phyloP scores from a whole-genome alignment of 768 basidiomycete genomes.

The Fomitopsis pulvina region DNA sequence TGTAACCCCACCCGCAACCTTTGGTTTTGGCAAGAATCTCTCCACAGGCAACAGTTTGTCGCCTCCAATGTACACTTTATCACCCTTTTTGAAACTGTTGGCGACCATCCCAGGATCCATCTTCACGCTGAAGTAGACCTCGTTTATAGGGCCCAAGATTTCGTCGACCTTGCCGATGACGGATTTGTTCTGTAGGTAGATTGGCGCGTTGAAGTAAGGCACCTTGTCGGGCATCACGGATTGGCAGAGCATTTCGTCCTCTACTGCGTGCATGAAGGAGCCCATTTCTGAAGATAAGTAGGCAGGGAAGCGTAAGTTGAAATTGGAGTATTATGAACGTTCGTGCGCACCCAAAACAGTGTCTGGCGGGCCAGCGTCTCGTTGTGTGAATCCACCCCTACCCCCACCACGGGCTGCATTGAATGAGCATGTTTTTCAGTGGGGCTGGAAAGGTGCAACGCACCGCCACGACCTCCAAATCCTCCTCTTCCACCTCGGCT shows the following conservation, averaged over 20 bases:
- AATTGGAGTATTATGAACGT: too few relatives aligned
- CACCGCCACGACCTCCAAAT: slow-evolving; percentile 46
- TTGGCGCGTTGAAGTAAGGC: slow-evolving; percentile 98
- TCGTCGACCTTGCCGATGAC: slow-evolving; percentile 97
- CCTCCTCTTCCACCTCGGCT: slow-evolving; percentile 48
- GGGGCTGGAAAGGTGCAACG: slow-evolving; percentile 4
- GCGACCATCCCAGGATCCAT: slow-evolving; percentile 96
- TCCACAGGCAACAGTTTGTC: slow-evolving; percentile 97
- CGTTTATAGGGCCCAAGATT: slow-evolving; percentile 98
- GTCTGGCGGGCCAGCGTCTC: slow-evolving; percentile 75
- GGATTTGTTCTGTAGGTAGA: slow-evolving; percentile 95
- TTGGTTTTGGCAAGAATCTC: slow-evolving; percentile 94
- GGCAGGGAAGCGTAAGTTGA: not conserved
- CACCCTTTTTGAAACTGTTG: slow-evolving; percentile 92
- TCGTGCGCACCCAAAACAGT: slow-evolving; percentile 58
- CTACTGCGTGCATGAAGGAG: slow-evolving; percentile 88
- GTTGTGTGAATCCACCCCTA: slow-evolving; percentile 65
- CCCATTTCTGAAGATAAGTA: slow-evolving; percentile 68
- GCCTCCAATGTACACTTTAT: slow-evolving; percentile 96
- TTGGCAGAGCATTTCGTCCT: slow-evolving; percentile 96
- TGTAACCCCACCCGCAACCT: slow-evolving; percentile 64
- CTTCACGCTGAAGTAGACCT: slow-evolving; percentile 97
- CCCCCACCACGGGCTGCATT: slow-evolving; percentile 47
- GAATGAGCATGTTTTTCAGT: not conserved
- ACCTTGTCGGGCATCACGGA: slow-evolving; percentile 85